Evolutionary conservation across 371 early-diverging fungal genomes (phyloP), one percentile per base, ranked within the genome.

Genomic region (Syncephalastrum sp.): DNA sequence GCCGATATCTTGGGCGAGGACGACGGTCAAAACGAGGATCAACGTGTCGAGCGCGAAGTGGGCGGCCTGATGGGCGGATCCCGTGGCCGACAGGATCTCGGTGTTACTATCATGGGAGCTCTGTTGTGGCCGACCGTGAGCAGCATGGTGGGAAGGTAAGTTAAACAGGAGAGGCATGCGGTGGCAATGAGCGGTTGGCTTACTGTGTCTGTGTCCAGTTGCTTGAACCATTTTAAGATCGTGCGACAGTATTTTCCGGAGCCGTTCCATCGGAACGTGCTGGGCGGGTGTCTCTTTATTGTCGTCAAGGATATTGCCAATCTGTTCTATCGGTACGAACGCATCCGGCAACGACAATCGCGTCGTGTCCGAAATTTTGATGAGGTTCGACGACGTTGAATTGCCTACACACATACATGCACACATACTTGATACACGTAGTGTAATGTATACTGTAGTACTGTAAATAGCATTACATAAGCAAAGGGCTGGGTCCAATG

Each of bases 271-370:
- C 69, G 87, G 24, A 83, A 79, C 57, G 52, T 83, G 5, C 49
- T 83, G 3, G 84, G 87, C 42, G 87, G 85, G 0, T 84, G 85
- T 56, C 43, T 86, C 8, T 84, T 84, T 69, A 74, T 86, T 1
- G 68, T 86, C 0, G 63, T 68, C 21, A 86, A 84, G 69, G 75
- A 81, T 71, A 49, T 78, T 45, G 67, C 67, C 21, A 69, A 61
- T 56, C 53, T 76, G 3, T 19, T 76, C 10, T 76, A 77, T 52
- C 63, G 60, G 52, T 77, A 71, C 55, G 70, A 77, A 49, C 53
- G 64, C 38, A 67, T 77, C 8, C 64, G 67, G 0, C 77, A 77
- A 49, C 61, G 60, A 17, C 65, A 72, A 29, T 77, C 77, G 12
- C 64, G 77, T 10, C 65, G 71, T 25, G 65, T 77, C 3, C 59